Conservation (phyloP, 2,329 filamentous ascomycete species). For the Trichoderma atroviride region DNA sequence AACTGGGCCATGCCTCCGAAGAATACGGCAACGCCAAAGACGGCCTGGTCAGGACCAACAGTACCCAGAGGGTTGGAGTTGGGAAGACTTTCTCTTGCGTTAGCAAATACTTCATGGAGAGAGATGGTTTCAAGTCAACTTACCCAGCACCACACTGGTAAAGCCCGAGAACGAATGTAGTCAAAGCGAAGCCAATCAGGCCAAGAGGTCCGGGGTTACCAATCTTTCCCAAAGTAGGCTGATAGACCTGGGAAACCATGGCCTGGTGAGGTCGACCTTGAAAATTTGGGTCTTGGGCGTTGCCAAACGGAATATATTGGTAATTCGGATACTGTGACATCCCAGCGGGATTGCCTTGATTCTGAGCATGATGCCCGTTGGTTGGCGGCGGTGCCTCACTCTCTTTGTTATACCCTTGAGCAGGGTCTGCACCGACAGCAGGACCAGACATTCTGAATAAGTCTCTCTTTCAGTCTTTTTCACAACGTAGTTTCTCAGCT, state of each 20-base stretch:
- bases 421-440: constrained; percentile 5
- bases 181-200: constrained; percentile 65
- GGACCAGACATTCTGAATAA: constrained; percentile 25
- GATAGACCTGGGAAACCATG: constrained; percentile 41
- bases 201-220: constrained; percentile 64
- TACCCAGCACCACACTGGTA: constrained; percentile 53
- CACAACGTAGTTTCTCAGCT: not conserved
- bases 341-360: constrained; percentile 1
- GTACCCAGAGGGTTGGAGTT: constrained; percentile 38
- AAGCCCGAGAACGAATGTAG: constrained; percentile 62
- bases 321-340: constrained; percentile 16
- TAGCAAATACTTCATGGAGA: not conserved
- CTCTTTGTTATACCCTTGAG: constrained; percentile 21
- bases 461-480: not conserved
- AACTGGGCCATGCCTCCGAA: constrained; percentile 71
- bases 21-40: constrained; percentile 43
- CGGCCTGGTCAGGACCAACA: constrained; percentile 42
- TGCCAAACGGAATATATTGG: not conserved
- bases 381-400: not conserved
- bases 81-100: constrained; percentile 36
- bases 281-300: not conserved
- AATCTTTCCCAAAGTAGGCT: constrained; percentile 47
- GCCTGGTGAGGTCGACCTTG: constrained; percentile 37
- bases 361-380: constrained; percentile 15
- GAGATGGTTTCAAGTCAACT: constrained; percentile 28